Conservation (phyloP, 1,284 basidiomycete species). For the Anthracocystis panici-leucophaei region DNA sequence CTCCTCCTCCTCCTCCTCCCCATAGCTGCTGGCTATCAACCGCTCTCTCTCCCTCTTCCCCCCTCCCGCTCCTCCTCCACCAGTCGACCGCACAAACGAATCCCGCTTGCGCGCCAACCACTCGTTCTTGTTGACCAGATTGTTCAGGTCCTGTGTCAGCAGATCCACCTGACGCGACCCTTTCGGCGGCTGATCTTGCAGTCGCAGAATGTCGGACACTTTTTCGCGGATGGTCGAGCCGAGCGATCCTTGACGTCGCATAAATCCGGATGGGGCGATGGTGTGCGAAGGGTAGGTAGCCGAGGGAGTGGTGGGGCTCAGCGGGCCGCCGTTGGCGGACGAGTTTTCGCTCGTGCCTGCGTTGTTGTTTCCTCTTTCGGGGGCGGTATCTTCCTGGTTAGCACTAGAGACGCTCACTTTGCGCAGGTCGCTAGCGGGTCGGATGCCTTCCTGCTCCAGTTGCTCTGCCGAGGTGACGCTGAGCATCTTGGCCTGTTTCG, state of each 20-base stretch:
- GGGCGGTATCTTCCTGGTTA: constrained; percentile 1
- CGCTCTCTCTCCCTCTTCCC: constrained; percentile 21
- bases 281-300: constrained; percentile 28
- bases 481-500: constrained; percentile 52
- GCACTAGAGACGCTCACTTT: constrained; percentile 18
- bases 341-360: constrained; percentile 15
- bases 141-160: constrained; percentile 50
- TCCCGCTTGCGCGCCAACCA: constrained; percentile 53
- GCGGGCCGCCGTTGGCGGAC: constrained; percentile 19
- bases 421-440: constrained; percentile 35
- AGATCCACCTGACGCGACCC: constrained; percentile 52
- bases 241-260: constrained; percentile 44
- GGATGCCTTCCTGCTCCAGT: constrained; percentile 41
- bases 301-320: constrained; percentile 26
- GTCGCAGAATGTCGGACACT: constrained; percentile 47
- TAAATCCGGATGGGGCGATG: constrained; percentile 16
- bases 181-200: constrained; percentile 50
- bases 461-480: constrained; percentile 24
- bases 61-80: too few species aligned
- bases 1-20: constrained; percentile 14
- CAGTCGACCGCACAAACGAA: constrained; percentile 22
- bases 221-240: constrained; percentile 46
- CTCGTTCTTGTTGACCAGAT: constrained; percentile 54
- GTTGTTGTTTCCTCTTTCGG: not conserved
- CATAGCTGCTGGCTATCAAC: constrained; percentile 9